Base-by-base conservation (phyloP, 1,284 basidiomycete genomes). In the Cryptococcus sp. region DNA sequence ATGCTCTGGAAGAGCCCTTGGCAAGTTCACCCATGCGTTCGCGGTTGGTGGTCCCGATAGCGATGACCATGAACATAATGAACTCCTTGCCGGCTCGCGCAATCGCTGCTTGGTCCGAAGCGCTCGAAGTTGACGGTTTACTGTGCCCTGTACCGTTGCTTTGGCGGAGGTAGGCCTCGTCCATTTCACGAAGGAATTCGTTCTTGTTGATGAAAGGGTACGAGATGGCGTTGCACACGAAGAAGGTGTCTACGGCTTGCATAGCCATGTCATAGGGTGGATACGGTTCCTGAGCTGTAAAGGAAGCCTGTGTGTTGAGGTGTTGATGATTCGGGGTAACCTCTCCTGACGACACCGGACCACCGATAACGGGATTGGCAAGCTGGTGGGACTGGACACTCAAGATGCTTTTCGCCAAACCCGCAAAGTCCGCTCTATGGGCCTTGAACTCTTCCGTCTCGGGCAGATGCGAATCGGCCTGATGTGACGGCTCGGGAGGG, bases 21-120 rank as follows among this genome's bases (percentile, higher is more conserved):
- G 57, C 52, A 1, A 57, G 58, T 55, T 67, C 68, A 10, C 66
- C 66, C 7, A 60, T 44, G 2, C 65, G 61, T 44, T 66, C 68
- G 11, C 53, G 44, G 16, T 57, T 54, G 15, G 59, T 58, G 1
- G 58, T 64, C 1, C 72, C 72, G 25, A 72, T 61, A 0, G 70
- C 66, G 23, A 70, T 64, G 17, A 72, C 66, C 67, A 73, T 67
- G 61, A 63, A 67, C n/a, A 70, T 45, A 38, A 69, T 47, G 52
- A 72, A 71, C 49, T 71, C 66, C 41, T 67, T 65, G 1, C 67
- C 48, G 5, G 57, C 48, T 25, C 35, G 41, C 19, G 19, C 22
- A 40, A 52, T 44, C 39, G 25, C 56, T 41, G 48, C 57, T 39
- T 45, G 22, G 35, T 57, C 22, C 40, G 44, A 20, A 51, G 56